A percentile compares a stretch with the other conserved stretches of the same genome.
These are phyloP conservation scores for Pilobolus umbonatus DNA, from an alignment of 192 early-diverging fungal genomes.

Conservation along the genomic window DNA sequence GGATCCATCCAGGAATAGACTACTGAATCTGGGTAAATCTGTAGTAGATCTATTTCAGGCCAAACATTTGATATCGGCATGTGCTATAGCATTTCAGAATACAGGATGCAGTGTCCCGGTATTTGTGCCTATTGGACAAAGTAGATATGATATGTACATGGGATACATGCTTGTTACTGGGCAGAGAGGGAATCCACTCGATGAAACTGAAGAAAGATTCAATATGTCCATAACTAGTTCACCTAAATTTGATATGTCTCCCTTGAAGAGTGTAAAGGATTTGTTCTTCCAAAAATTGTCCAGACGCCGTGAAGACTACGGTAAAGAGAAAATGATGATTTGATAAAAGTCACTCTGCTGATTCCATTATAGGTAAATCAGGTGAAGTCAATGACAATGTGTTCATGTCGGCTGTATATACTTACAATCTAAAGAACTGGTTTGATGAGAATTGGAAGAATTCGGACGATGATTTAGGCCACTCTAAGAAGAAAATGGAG, in stretches of 20 bases:
- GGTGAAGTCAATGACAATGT: background rate
- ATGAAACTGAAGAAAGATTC: slow-evolving; percentile 36
- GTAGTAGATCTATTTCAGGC: slow-evolving; percentile 53
- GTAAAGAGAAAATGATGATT: background rate
- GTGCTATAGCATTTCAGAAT: slow-evolving; percentile 63
- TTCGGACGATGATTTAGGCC: slow-evolving; percentile 18
- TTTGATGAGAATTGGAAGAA: slow-evolving; percentile 52
- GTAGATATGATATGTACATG: slow-evolving; percentile 8
- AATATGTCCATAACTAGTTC: slow-evolving; percentile 35
- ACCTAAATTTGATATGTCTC: slow-evolving; percentile 26
- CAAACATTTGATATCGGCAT: slow-evolving; percentile 59
- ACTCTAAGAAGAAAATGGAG: background rate
- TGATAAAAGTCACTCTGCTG: background rate
- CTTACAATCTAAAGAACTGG: slow-evolving; percentile 50
- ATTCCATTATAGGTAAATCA: slow-evolving; percentile 6
- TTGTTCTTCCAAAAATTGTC: slow-evolving; percentile 37
- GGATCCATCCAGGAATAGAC: slow-evolving; percentile 16
- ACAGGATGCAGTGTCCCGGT: slow-evolving; percentile 46
- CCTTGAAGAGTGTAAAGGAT: slow-evolving; percentile 33
- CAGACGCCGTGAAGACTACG: slow-evolving; percentile 28
- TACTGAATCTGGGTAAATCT: slow-evolving; percentile 21
- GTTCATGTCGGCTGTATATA: slow-evolving; percentile 35
- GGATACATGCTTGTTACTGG: slow-evolving; percentile 19
- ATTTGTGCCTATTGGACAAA: slow-evolving; percentile 22
- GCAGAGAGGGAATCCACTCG: background rate